These are phyloP conservation scores for Coprinopsis sp. DNA, from an alignment of 768 basidiomycete species.

Conservation along the genomic window DNA sequence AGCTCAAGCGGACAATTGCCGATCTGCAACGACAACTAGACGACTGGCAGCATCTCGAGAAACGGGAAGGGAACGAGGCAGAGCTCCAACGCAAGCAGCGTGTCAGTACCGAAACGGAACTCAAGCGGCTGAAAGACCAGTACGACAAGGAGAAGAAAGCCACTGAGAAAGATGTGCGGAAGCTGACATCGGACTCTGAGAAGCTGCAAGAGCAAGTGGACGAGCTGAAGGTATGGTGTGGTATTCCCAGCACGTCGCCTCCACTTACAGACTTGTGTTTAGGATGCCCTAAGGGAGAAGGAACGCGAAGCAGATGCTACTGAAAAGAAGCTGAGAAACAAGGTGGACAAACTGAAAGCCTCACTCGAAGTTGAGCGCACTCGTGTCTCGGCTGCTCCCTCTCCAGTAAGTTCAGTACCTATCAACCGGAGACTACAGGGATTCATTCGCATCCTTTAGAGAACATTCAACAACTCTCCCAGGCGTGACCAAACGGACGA, in stretches of 20 bases:
- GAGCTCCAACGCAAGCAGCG: conserved; percentile 52
- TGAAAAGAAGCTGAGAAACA: conserved; percentile 34
- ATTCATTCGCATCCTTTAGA: conserved; percentile 13
- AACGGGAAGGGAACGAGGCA: conserved; percentile 53
- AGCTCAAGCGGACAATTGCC: conserved; percentile 49
- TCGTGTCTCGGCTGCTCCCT: conserved; percentile 26
- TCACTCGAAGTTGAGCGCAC: conserved; percentile 38
- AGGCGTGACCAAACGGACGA: conserved; percentile 6
- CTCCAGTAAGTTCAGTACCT: conserved; percentile 15
- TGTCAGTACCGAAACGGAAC: conserved; percentile 51
- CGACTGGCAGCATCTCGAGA: conserved; percentile 67
- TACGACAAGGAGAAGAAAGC: conserved; percentile 33
- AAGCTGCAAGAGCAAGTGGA: conserved; percentile 37
- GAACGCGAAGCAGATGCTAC: conserved; percentile 25
- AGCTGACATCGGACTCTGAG: conserved; percentile 36
- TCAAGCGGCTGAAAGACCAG: conserved; percentile 41
- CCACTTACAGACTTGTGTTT: no score
- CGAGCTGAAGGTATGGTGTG: conserved; percentile 41
- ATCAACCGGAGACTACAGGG: conserved; percentile 10
- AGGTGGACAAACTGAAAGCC: conserved; percentile 40
- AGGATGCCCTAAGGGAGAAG: not conserved
- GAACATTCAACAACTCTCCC: conserved; percentile 1
- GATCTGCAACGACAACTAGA: conserved; percentile 61
- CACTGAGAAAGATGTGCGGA: conserved; percentile 32
- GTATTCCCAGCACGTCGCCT: not conserved